Conservation (phyloP, 2,329 filamentous ascomycete species). For the Clarireedia hainanense region DNA sequence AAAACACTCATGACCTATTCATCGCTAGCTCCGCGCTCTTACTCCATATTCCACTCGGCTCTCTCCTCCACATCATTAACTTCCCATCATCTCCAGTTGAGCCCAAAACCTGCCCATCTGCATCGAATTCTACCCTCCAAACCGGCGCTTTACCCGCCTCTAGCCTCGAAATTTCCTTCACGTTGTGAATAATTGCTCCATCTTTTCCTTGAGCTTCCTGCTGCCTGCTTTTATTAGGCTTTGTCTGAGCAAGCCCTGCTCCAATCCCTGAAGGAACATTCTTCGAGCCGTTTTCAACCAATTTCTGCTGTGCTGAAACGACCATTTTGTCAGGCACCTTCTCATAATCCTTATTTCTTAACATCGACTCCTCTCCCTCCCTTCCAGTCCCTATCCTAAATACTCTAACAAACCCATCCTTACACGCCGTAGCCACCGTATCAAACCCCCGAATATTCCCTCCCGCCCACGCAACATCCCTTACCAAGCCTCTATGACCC, state of each 20-base stretch:
- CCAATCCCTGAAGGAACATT: slow-evolving; percentile 43
- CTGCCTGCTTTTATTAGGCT: slow-evolving; percentile 37
- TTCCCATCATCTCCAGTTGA: slow-evolving; percentile 71
- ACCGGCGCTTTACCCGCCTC: slow-evolving; percentile 62
- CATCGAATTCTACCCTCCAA: slow-evolving; percentile 67
- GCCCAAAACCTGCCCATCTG: slow-evolving; percentile 63
- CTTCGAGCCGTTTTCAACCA: slow-evolving; percentile 21
- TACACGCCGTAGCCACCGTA: slow-evolving; percentile 82
- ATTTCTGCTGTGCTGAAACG: slow-evolving; percentile 23
- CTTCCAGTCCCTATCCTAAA: slow-evolving; percentile 63
- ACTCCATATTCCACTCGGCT: slow-evolving; percentile 25
- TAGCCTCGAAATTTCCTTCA: slow-evolving; percentile 57
- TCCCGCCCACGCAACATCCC: slow-evolving; percentile 87
- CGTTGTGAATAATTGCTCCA: slow-evolving; percentile 58
- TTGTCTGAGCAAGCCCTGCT: slow-evolving; percentile 40
- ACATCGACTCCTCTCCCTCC: slow-evolving; percentile 33
- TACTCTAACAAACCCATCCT: slow-evolving; percentile 85
- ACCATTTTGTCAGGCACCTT: slow-evolving; percentile 18
- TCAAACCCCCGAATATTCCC: slow-evolving; percentile 88
- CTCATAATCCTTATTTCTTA: slow-evolving; percentile 27
- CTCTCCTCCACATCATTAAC: slow-evolving; percentile 52
- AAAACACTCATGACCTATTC: slow-evolving; percentile 10
- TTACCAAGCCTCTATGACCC: slow-evolving; percentile 67
- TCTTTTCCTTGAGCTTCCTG: slow-evolving; percentile 40
- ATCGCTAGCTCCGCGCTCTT: slow-evolving; percentile 28